Evolutionary conservation across 441 rosid genomes (phyloP), one percentile per base, ranked within the genome.

Genomic region (Metrosideros polymorpha): DNA sequence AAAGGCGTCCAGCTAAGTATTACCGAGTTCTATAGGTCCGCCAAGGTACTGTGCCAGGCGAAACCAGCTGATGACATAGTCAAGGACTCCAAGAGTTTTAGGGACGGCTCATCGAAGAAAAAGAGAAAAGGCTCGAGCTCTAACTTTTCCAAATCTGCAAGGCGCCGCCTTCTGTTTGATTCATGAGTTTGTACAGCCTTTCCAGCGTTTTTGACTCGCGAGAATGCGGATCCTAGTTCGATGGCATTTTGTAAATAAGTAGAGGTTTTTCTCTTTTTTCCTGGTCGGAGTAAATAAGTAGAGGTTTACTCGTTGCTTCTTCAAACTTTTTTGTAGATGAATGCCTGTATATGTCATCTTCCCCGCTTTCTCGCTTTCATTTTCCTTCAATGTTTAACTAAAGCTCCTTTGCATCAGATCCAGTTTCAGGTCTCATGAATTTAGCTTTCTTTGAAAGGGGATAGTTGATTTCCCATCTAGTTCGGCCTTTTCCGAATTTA

Each of bases 121-220:
- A 94, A 91, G 91, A 91, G 94, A 87, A 93, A 92, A 86, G 75
- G n/a, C 54, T 91, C 92, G 53, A 89, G 91, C 85, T 77, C 91
- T 7, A 90, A 79, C 55, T 89, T 94, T 89, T 84, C 98, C 77
- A 96, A 96, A 92, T 92, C 98, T 85, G 95, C 86, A 55, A 92
- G 98, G 89, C 96, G 97, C 32, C 91, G 94, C 88, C 98, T 95
- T 88, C 89, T 96, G 92, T 94, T 97, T 88, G 90, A 91, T 85
- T 92, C 88, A 89, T 84, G 84, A 42, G 77, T 45, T 85, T 54
- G 86, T 45, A 43, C 84, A 45, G 84, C 22, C 61, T 8, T 55
- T 42, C 54, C 45, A 30, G 43, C 9, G 18, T 32, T 83, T 32
- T 52, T 83, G 54, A 71, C n/a, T 24, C 9, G 2, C 79, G 39